Evolutionary conservation across 2,329 filamentous ascomycete species (phyloP).

Genomic region (Apiospora koreana): DNA sequence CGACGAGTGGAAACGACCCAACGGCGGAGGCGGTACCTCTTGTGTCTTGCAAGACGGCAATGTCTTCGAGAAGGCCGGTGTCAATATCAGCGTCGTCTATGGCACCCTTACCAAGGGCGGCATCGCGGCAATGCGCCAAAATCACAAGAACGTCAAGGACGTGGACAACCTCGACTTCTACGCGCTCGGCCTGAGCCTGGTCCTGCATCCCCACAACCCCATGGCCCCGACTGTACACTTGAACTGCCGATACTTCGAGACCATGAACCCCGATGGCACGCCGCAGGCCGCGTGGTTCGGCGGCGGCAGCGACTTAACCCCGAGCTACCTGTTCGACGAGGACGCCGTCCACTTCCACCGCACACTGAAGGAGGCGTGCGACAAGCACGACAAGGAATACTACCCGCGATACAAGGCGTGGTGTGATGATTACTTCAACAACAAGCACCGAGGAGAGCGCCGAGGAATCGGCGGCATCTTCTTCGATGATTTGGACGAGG

Average conservation of each 20-base stretch:
- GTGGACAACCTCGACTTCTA: conserved; percentile 85
- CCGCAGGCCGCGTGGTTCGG: conserved; percentile 97
- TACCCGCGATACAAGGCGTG: conserved; percentile 95
- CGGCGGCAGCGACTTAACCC: conserved; percentile 91
- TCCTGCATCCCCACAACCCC: conserved; percentile 90
- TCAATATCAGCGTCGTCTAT: conserved; percentile 94
- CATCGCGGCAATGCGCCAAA: conserved; percentile 89
- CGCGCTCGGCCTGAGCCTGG: conserved; percentile 87
- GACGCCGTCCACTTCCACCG: conserved; percentile 97
- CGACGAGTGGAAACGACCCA: conserved; percentile 84
- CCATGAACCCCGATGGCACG: conserved; percentile 77
- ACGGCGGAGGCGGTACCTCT: conserved; percentile 90
- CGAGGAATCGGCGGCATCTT: conserved; percentile 95
- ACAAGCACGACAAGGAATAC: conserved; percentile 88
- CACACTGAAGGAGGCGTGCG: conserved; percentile 89
- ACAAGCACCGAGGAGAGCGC: conserved; percentile 85
- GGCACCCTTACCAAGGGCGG: conserved; percentile 84
- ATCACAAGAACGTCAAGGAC: conserved; percentile 85
- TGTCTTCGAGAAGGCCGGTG: conserved; percentile 96
- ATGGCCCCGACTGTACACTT: conserved; percentile 97
- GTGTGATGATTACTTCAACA: conserved; percentile 97
- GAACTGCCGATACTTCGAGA: conserved; percentile 99
- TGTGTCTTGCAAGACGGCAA: conserved; percentile 95
- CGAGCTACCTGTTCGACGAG: conserved; percentile 92
- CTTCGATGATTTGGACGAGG: conserved; percentile 94